Base-by-base conservation (phyloP, 2,329 filamentous ascomycete species). In the Xylariaceae sp. region DNA sequence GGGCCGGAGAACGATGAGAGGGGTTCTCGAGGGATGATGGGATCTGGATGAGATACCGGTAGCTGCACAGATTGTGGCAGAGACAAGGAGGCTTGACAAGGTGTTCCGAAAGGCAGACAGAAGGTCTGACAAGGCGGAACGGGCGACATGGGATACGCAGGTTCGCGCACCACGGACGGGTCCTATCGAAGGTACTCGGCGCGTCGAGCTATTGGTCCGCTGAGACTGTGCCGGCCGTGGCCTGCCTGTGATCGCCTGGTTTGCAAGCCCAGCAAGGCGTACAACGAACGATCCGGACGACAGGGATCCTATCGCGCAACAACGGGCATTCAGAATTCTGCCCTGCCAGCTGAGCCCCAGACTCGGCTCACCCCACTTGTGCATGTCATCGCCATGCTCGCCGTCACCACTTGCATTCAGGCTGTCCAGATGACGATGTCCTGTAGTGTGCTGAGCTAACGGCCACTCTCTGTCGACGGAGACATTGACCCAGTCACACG, bases 61-160 rank as follows among this genome's bases (percentile, higher is more conserved):
- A n/a, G n/a, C n/a, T n/a, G 31, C 33, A 37, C 33, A 35, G 27
- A 37, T 22, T 43, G 43, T 46, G 49, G 40, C 40, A 39, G 38
- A 43, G 40, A 29, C 19, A 34, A 34, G 34, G 37, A 40, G 39
- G 37, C 42, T 43, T 43, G 44, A 39, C 38, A 39, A 46, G 42
- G 45, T 42, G 44, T 43, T 35, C 45, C 29, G 45, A 44, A 31
- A 46, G 39, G 44, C 42, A 46, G 40, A 42, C 41, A 42, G 32
- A 19, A 26, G 18, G 26, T 17, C 25, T 17, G 37, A 29, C 32
- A 36, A 36, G 27, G 33, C 36, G 36, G 38, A 43, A 37, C 40
- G 36, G 36, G 42, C 35, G 39, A 40, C 42, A 36, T 29, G 23
- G 36, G 14, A 36, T 13, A 35, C 42, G 40, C 16, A 33, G 39